Base-by-base conservation (phyloP, 2,329 filamentous ascomycete species). In the Clonostachys rhizophaga region DNA sequence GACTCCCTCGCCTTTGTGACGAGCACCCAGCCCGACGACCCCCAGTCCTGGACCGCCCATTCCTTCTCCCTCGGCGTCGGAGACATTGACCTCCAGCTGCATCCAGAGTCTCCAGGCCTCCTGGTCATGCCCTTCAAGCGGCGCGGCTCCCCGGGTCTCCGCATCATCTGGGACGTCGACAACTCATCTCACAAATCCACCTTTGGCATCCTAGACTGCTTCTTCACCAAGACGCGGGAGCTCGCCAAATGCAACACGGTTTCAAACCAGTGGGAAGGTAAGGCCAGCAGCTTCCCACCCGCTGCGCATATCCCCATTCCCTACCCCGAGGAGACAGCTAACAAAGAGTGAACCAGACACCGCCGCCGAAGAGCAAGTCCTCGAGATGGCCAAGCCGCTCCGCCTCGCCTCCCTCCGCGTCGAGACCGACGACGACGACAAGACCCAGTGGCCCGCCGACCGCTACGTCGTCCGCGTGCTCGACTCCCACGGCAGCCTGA, bases 401-500 rank as follows among this genome's bases (percentile, higher is more conserved):
- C 16, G 8, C 33, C 34, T 47, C 10, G 36, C 45, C 7, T 20
- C 20, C 13, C 17, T 42, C 14, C 13, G 17, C 20, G 6, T 42
- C 24, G 45, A 34, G 10, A 17, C 16, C 10, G 24, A 11, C 44
- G 17, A 18, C 35, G 34, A 14, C 36, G 35, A 33, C 14, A n/a
- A 35, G 20, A 41, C 24, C 3, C 24, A 30, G 24, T 30, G 24
- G 24, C 9, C 24, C 12, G 30, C 16, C n/a, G 18, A 13, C 36
- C 20, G 33, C 33, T 48, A 43, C 43, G 34, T 50, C 8, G n/a
- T 50, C 30, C 42, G 37, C 30, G 36, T 48, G 5, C 42, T 50
- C 39, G 49, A 50, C 41, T 16, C 16, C 13, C 24, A 33, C 34
- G 42, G 46, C 33, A 18, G 12, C 17, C 30, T 50, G 17, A 46